Base-by-base conservation (phyloP, 305 asterid species). In the Lippia alba region DNA sequence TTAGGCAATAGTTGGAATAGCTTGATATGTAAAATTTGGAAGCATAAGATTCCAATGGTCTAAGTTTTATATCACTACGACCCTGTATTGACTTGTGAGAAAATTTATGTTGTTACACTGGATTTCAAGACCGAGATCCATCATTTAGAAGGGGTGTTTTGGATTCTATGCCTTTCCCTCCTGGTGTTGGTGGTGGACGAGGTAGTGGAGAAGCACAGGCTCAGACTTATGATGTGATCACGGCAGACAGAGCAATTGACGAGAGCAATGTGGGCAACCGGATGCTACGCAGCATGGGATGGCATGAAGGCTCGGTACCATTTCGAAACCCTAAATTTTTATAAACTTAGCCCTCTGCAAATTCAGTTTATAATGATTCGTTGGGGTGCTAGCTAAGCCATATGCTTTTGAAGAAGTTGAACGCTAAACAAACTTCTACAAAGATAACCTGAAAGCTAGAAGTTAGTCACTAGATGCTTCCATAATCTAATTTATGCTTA, bases 221-320 rank as follows among this genome's bases (percentile, higher is more conserved):
- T 81, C 91, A 94, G 81, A 86, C 87, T 82, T 95, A 82, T 63
- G 99, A 95, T 24, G 94, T 95, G 74, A 95, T 90, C 74, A 87
- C 96, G 55, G 92, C 96, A 59, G 99, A 92, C 75, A 75, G 61
- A 80, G 99, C 96, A 54, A 84, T 94, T 50, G 99, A 92, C 74
- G 99, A 94, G 86, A 92, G 79, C 81, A 94, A 94, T 44, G 90
- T 94, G 67, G 99, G 99, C 70, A 94, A 94, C 72, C 90, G 98
- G 74, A 94, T 94, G 97, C 98, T 94, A 50, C 95, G 99, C 71
- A 94, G 61, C 95, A 94, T 94, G 99, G 99, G 99, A 75, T 94
- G 98, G 99, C 92, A 85, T 20, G 99, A 94, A 82, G 99, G 99
- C 96, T 90, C 82, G 99, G 99, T 94, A 94, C 89, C 90, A 71